Percentiles rank a stretch among this genome's conserved stretches.
phyloP scores from a whole-genome alignment of 371 early-diverging fungal genomes.

The Chytridium lagenaria region DNA sequence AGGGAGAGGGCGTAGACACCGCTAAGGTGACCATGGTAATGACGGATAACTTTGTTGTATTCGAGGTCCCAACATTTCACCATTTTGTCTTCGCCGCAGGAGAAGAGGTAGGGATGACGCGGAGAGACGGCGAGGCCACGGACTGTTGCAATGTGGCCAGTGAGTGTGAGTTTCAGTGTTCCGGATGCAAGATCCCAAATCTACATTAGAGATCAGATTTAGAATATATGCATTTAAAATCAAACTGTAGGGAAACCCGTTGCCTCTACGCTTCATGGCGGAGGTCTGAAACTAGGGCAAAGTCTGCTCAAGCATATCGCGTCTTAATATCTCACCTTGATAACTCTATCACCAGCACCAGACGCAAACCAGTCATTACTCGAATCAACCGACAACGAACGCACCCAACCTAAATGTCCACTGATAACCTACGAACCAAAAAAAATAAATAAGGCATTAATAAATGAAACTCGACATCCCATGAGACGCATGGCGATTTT shows the following conservation, averaged over 20 bases:
- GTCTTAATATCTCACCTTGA: conserved; percentile 71
- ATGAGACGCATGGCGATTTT: background rate
- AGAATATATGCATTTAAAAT: background rate
- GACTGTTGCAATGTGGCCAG: conserved; percentile 95
- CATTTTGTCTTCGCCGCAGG: conserved; percentile 96
- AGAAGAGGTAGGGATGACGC: conserved; percentile 95
- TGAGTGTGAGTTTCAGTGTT: conserved; percentile 89
- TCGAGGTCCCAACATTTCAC: conserved; percentile 99
- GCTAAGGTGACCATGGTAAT: conserved; percentile 96
- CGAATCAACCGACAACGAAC: conserved; percentile 90
- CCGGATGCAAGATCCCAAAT: conserved; percentile 99
- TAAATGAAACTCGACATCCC: background rate
- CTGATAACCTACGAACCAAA: conserved; percentile 70
- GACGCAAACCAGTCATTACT: conserved; percentile 98
- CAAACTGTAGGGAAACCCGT: background rate
- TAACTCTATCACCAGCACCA: conserved; percentile 94
- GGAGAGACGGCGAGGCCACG: conserved; percentile 92
- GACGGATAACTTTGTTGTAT: conserved; percentile 96
- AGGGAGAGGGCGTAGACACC: conserved; percentile 90
- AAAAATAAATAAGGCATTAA: background rate
- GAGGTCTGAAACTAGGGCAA: too few relatives aligned
- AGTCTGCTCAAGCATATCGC: background rate
- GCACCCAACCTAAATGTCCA: conserved; percentile 98
- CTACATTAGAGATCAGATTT: conserved; percentile 42
- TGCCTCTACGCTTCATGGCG: too few relatives aligned